Conservation (phyloP, 768 basidiomycete genomes). For the Rhodotorula toruloides region DNA sequence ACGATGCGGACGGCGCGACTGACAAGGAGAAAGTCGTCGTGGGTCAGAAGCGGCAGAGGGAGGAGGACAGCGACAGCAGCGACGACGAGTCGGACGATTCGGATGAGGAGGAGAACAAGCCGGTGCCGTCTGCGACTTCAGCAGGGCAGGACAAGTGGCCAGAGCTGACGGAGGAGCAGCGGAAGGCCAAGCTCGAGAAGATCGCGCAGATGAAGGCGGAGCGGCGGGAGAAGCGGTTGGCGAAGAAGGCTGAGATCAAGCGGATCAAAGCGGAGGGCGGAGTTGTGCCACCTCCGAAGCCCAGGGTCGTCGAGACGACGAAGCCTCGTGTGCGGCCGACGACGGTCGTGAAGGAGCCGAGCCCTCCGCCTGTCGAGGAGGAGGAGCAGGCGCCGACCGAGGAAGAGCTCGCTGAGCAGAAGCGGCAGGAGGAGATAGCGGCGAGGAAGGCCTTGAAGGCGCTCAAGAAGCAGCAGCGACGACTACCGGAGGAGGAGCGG, state of each 20-base stretch:
- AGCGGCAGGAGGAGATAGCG: conserved; percentile 34
- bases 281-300: conserved; percentile 36
- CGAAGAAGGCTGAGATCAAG: conserved; percentile 38
- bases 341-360: conserved; percentile 8
- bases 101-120: conserved; percentile 9
- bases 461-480: conserved; percentile 17
- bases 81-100: background rate
- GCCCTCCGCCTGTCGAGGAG: conserved; percentile 12
- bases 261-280: conserved; percentile 32
- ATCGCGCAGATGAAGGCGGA: conserved; percentile 34
- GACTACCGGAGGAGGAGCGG: conserved; percentile 8
- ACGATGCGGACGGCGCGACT: conserved; percentile 21
- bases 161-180: conserved; percentile 33
- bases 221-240: conserved; percentile 27
- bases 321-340: conserved; percentile 10
- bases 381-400: conserved; percentile 21
- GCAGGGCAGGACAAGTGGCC: conserved; percentile 20
- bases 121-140: background rate
- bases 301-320: conserved; percentile 38
- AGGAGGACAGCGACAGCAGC: conserved; percentile 43
- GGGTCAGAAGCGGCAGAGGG: conserved; percentile 32
- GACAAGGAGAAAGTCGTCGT: conserved; percentile 11
- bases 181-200: conserved; percentile 20
- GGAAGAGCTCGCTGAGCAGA: conserved; percentile 29
- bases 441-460: conserved; percentile 28